Percentiles rank a stretch among this genome's conserved stretches.
Evolutionary conservation across 768 basidiomycete species (phyloP).

Genomic region (Xerocomus brunneocitrinus): DNA sequence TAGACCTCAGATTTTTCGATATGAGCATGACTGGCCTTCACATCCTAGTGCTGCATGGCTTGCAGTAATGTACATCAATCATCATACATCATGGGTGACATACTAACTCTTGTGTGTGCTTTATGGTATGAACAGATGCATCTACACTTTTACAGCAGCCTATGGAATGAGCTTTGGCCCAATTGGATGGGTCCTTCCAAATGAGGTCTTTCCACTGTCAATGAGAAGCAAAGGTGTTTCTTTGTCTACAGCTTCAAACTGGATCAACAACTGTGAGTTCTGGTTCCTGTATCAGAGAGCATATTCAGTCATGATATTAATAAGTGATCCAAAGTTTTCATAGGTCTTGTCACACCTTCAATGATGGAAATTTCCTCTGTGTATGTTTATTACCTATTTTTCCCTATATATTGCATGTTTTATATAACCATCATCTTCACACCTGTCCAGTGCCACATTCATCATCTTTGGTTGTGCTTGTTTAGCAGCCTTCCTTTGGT

Average conservation of each 20-base stretch:
- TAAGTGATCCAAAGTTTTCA: constrained; percentile 47
- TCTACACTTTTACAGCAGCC: constrained; percentile 72
- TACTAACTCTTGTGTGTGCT: neutral
- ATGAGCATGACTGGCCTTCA: constrained; percentile 51
- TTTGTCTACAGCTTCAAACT: constrained; percentile 80
- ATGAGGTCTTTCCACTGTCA: constrained; percentile 77
- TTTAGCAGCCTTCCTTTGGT: constrained; percentile 65
- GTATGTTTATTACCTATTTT: constrained; percentile 31
- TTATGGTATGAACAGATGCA: constrained; percentile 36
- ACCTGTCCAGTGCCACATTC: constrained; percentile 55
- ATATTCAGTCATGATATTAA: constrained; percentile 4
- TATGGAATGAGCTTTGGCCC: constrained; percentile 79
- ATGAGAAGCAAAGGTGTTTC: constrained; percentile 80
- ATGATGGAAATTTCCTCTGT: constrained; percentile 57
- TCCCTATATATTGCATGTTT: neutral
- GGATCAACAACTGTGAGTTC: constrained; percentile 72
- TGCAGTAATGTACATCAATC: constrained; percentile 53
- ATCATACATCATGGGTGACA: neutral
- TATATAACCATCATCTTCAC: neutral
- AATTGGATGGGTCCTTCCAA: constrained; percentile 79
- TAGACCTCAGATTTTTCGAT: constrained; percentile 40
- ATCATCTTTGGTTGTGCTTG: constrained; percentile 61
- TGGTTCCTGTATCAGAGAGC: neutral
- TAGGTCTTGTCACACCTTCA: constrained; percentile 69
- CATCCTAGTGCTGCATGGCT: constrained; percentile 61